Percentiles rank a stretch among this genome's conserved stretches.
Evolutionary conservation across 208 protist species (phyloP).

Genomic region (Acanthamoeba castellanii): DNA sequence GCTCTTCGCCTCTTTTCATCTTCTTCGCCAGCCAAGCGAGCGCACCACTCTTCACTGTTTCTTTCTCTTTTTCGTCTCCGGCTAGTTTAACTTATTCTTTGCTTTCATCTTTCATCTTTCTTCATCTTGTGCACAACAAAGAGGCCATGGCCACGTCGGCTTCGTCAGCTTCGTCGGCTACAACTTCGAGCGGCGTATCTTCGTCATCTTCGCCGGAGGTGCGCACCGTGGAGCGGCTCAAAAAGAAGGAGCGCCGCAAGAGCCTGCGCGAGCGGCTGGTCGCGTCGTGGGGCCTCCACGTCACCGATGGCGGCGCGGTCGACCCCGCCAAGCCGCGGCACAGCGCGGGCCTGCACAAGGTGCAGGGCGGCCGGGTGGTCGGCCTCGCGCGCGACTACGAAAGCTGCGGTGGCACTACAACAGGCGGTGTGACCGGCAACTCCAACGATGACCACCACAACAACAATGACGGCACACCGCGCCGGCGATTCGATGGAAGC

Average conservation of each 20-base stretch:
- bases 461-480: neutral
- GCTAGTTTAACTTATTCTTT: no score
- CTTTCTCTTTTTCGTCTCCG: no score
- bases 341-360: neutral
- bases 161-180: neutral
- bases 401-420: no score
- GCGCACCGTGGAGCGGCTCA: neutral
- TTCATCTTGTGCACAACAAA: no score
- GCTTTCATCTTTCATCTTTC: neutral
- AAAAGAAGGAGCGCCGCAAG: slow-evolving; percentile 4
- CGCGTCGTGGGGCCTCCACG: neutral
- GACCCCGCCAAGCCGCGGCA: neutral
- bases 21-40: no score
- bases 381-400: no score
- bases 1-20: no score
- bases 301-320: neutral
- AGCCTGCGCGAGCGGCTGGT: slow-evolving; percentile 29
- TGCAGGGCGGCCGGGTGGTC: neutral
- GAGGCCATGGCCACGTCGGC: neutral
- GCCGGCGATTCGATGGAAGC: neutral
- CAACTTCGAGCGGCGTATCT: neutral
- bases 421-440: neutral
- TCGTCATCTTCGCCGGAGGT: neutral
- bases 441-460: neutral
- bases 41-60: no score